Conservation (phyloP, 2,329 filamentous ascomycete species). For the Aspergillus aculeatinus region DNA sequence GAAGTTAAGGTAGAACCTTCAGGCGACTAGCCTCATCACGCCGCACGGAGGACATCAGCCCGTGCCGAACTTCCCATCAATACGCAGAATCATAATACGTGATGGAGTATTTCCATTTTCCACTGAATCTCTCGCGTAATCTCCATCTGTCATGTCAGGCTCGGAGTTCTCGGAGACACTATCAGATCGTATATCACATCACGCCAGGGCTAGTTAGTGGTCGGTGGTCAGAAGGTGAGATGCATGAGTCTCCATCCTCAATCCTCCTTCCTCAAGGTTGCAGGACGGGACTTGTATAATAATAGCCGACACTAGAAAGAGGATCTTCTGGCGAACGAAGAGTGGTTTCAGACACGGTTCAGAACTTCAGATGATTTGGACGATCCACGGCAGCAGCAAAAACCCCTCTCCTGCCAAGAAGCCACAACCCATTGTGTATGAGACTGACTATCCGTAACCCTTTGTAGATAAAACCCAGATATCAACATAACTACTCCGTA, state of each 20-base stretch:
- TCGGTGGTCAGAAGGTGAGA: neutral
- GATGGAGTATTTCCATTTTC: too few species aligned
- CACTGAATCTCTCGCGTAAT: constrained; percentile 20
- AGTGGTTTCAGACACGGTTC: neutral
- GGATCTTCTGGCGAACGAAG: neutral
- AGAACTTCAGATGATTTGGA: neutral
- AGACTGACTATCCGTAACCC: neutral
- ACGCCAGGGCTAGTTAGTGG: neutral
- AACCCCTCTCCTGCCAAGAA: neutral
- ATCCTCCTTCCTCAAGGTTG: neutral
- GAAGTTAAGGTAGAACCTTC: neutral
- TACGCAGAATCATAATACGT: neutral
- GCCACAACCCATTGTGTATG: neutral
- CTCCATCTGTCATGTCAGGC: constrained; percentile 9
- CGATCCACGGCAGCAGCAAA: neutral
- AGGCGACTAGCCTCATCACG: neutral
- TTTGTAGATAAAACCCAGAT: neutral
- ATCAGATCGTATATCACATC: neutral
- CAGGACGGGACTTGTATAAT: neutral
- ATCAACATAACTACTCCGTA: too few species aligned
- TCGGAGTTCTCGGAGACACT: neutral
- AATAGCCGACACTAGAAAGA: neutral
- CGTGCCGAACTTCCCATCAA: constrained; percentile 13
- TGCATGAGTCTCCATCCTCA: neutral
- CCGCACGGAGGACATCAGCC: constrained; percentile 11